Base-by-base conservation (phyloP, 306 rosid genomes). In the Begonia masoniana region DNA sequence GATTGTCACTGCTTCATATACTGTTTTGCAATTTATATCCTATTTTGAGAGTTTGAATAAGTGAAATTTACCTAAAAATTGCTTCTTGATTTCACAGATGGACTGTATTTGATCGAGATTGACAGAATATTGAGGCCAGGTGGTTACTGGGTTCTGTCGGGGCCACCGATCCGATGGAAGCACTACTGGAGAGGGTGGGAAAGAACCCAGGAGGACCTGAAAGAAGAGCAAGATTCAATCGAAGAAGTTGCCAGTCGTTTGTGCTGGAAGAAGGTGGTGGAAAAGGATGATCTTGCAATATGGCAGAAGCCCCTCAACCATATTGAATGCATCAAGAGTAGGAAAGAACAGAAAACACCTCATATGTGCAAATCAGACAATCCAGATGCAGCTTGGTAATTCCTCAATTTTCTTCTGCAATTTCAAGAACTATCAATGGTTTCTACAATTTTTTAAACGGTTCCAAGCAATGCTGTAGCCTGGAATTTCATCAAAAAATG, bases 71-170 rank as follows among this genome's bases (percentile, higher is more conserved):
- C 7, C 39, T 31, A 31, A 31, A 31, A 31, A 31, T 7, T 31
- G 7, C 39, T 21, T 21, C 39, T 31, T 31, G 43, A 52, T 54
- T 35, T 7, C 47, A 56, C 84, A 92, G 96, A 79, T 64, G 99
- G 99, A 10, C 15, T 83, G 75, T 92, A 86, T 68, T 67, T 92
- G 56, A 77, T 72, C 24, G 99, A 92, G 68, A 82, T 92, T 56
- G 99, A 92, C 62, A 70, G 99, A 79, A 61, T 92, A 54, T 71
- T 92, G 4, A 81, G 99, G 62, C 99, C 99, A 9, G 96, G 99
- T 35, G 96, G 88, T 2, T 92, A 92, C 61, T 92, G 99, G 99
- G 75, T 92, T 73, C 93, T 92, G 6, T 92, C 99, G 6, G 99
- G 99, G 5, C 99, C 99, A 11, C 99, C 99, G 3, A 83, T 92